Evolutionary conservation across 2,329 filamentous ascomycete genomes (phyloP), one percentile per base, ranked within the genome.

Genomic region (Cladosporium sp.): DNA sequence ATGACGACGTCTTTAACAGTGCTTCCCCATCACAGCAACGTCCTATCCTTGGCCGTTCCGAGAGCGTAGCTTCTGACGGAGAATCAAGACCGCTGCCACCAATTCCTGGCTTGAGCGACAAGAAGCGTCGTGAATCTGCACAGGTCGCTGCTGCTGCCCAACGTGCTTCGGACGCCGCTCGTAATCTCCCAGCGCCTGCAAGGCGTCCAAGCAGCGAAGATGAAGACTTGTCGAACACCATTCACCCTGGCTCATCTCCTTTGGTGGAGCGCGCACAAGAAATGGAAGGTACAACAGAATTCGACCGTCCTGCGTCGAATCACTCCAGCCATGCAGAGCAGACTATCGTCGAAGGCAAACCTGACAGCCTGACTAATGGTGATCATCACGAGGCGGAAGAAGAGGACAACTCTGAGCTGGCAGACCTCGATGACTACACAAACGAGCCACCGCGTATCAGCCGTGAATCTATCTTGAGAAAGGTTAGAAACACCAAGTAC

Each of bases 381-480:
- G 40, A 66, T 8, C 57, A 59, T 3, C 58, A 63, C 4, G 58
- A 64, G 32, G 59, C 55, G 12, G 62, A 61, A 22, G 60, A 62
- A 7, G 63, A 74, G 20, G 72, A 76, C 12, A 70, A 73, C 22
- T 69, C 71, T 25, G 59, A 70, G 10, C 54, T 70, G 20, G 65
- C 59, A n/a, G 68, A 71, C 35, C 59, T 72, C 25, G 62, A 63
- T 13, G 68, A 70, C 37, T 69, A 70, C 20, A 70, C 72, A 5
- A 69, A 71, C 19, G 72, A 71, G 15, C 71, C 88, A 13, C 90
- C 89, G 10, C 88, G 88, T 56, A 96, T 97, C 68, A 97, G 93
- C 8, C 85, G 93, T 36, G 94, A 97, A 71, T 96, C 92, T 0
- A 97, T 97, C 65, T 78, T 97, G 66, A 87, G 90, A 54, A 91